Base-by-base conservation (phyloP, 495 filamentous ascomycete species). In the Recurvomyces mirabilis region DNA sequence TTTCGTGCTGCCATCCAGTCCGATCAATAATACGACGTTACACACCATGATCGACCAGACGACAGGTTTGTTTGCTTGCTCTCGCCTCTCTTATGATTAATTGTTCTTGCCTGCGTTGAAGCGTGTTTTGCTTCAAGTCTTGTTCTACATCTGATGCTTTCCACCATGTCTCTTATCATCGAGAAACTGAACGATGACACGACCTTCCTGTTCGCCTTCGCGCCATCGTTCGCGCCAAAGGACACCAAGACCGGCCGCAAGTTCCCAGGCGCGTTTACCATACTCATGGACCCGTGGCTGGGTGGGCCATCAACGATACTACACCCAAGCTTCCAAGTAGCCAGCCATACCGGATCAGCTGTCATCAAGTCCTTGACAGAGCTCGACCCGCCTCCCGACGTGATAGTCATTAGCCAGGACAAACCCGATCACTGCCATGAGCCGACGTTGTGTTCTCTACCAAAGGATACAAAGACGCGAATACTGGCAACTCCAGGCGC, bases 241-340 rank as follows among this genome's bases (percentile, higher is more conserved):
- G 64, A 59, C 37, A 58, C 48, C 45, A 65, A 60, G 38, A 57
- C 48, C 51, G 63, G 40, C 12, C 60, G 52, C 30, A 40, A 58
- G 43, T 60, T 51, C 44, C 32, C 65, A 68, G 36, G 67, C 67
- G 18, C 74, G 1, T 84, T 78, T 58, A 75, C 71, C 5, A 71
- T 85, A 26, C 65, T 85, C 40, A 46, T 87, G 15, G 82, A 87
- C 51, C 82, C 82, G 15, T 87, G 81, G 79, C 65, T 87, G 28
- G 63, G 62, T 11, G 82, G 80, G 0, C 53, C 71, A 3, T 73
- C 77, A 1, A 74, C 68, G 17, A 72, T 81, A 36, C 67, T 75
- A 45, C 71, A 78, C 53, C 65, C 68, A n/a, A 68, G 68, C 49
- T 77, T 84, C 60, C 75, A 78, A 0, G 68, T 68, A 20, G 66